These are phyloP conservation scores for Cardiospermum halicacabum DNA, from an alignment of 345 rosid species.

Conservation along the genomic window DNA sequence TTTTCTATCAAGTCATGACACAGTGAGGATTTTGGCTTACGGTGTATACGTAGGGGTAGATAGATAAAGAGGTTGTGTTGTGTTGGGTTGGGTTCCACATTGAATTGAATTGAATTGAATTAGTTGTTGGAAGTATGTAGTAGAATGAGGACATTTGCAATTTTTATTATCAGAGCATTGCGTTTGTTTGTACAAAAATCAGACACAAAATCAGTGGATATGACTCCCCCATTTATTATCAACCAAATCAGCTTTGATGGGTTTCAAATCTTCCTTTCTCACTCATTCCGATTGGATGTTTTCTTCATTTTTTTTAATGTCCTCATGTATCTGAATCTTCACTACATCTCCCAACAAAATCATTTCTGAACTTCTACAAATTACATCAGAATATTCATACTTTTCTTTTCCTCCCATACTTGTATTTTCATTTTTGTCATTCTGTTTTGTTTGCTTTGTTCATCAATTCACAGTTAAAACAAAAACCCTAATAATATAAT, in stretches of 20 bases:
- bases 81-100: not conserved
- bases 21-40: not conserved
- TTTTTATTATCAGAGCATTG: slow-evolving; percentile 2
- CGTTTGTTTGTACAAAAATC: not conserved
- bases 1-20: not conserved
- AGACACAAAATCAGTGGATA: slow-evolving; percentile 3
- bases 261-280: not conserved
- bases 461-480: too few species aligned
- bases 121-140: not conserved
- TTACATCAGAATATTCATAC: too few species aligned
- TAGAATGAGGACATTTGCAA: not conserved
- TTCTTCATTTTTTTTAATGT: not conserved
- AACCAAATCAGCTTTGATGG: slow-evolving; percentile 7
- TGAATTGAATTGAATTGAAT: not conserved
- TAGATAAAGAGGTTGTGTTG: too few species aligned
- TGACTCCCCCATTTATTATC: slow-evolving; percentile 1
- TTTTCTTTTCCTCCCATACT: too few species aligned
- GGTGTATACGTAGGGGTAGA: too few species aligned
- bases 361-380: too few species aligned
- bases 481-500: too few species aligned
- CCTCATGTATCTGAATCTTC: not conserved
- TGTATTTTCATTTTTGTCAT: too few species aligned
- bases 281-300: not conserved
- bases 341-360: too few species aligned
- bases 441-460: too few species aligned